Conservation (phyloP, 1,284 basidiomycete species). For the Ustilago sp. region DNA sequence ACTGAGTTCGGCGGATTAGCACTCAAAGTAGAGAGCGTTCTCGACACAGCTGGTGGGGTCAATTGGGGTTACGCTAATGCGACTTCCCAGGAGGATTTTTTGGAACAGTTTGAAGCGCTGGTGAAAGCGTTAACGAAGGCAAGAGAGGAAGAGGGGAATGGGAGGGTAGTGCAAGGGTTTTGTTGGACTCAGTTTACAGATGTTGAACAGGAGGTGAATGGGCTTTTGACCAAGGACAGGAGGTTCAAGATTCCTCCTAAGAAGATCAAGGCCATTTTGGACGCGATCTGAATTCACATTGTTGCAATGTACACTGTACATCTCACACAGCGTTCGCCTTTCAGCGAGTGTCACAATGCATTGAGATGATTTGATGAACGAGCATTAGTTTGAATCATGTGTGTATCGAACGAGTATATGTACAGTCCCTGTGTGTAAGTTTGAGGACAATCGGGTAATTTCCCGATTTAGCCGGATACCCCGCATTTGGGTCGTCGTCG, state of each 20-base stretch:
- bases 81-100: slow-evolving; percentile 22
- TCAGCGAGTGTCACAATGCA: not conserved
- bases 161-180: slow-evolving; percentile 47
- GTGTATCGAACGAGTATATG: not conserved
- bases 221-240: slow-evolving; percentile 41
- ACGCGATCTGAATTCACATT: slow-evolving; percentile 15
- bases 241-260: slow-evolving; percentile 37
- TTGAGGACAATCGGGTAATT: too few relatives aligned
- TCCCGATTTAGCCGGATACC: too few relatives aligned
- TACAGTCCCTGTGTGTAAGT: not conserved
- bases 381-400: not conserved
- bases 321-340: not conserved
- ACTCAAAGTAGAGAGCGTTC: slow-evolving; percentile 20
- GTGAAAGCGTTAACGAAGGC: slow-evolving; percentile 23
- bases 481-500: too few relatives aligned
- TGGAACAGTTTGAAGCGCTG: slow-evolving; percentile 29
- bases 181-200: slow-evolving; percentile 56
- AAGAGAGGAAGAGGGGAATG: not conserved
- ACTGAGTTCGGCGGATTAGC: slow-evolving; percentile 53
- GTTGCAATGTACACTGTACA: not conserved
- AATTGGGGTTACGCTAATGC: slow-evolving; percentile 52
- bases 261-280: slow-evolving; percentile 48
- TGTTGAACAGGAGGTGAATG: slow-evolving; percentile 52
- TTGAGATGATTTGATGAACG: not conserved
- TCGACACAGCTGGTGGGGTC: slow-evolving; percentile 18